Base-by-base conservation (phyloP, 176 grass and related monocot genomes). In the Ensete ventricosum region DNA sequence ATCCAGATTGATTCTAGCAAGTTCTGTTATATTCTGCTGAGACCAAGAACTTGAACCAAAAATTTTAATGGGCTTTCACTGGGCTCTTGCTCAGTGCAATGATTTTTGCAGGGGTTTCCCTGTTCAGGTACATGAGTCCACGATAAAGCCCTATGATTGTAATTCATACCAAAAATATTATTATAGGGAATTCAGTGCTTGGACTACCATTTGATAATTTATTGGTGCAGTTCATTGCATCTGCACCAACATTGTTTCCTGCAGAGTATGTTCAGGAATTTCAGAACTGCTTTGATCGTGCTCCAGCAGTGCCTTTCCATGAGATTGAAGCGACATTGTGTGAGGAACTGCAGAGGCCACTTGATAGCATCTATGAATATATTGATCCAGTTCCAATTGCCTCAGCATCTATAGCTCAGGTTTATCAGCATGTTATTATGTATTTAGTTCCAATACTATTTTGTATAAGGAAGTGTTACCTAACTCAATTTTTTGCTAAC, bases 221-320 rank as follows among this genome's bases (percentile, higher is more conserved):
- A 55, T 54, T 62, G 76, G 64, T 83, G 83, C 94, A 98, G 88
- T 98, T 98, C 78, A 81, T 98, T 83, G 94, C 88, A 25, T 98
- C 88, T 88, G 88, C 94, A 80, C 94, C 94, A 62, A 91, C 88
- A 77, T 80, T 93, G 55, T 98, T 93, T 89, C 94, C 90, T 80
- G 60, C 88, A 91, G 94, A 98, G 73, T 98, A 98, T 73, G 88
- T 93, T 14, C 79, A 93, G 76, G 94, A 98, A 82, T 98, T 98
- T 63, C 90, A 98, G 75, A 93, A 93, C 49, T 93, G 94, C 78
- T 98, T 98, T 88, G 90, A 98, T 71, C 79, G 12, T 55, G 88
- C 90, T 69, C 94, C 94, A 70, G 49, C 75, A 29, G 68, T 98
- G 14, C 90, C 90, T 64, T 98, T 87, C 72, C 83, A 79, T 70